These are phyloP conservation scores for Suillus bovinus DNA, from an alignment of 768 basidiomycete genomes.

Conservation along the genomic window DNA sequence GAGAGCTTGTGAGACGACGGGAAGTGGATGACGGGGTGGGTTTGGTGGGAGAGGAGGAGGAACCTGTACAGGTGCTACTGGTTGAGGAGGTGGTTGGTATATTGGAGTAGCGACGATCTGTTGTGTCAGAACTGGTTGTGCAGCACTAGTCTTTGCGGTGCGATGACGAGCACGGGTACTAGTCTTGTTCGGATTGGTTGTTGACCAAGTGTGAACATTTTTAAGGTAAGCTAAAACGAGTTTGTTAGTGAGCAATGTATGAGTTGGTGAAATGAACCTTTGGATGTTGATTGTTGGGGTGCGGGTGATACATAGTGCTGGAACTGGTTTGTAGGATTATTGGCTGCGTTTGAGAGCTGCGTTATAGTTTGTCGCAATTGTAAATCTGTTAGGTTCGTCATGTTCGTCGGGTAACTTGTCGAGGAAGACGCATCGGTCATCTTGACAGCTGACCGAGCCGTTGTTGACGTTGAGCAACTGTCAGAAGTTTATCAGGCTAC, in stretches of 20 bases:
- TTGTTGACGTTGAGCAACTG: too few species aligned
- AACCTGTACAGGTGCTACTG: slow-evolving; percentile 20
- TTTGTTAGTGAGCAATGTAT: slow-evolving; percentile 10
- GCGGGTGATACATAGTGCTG: slow-evolving; percentile 34
- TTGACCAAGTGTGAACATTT: slow-evolving; percentile 72
- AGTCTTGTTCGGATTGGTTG: slow-evolving; percentile 50
- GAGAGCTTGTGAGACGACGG: slow-evolving; percentile 66
- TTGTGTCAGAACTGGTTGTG: slow-evolving; percentile 35
- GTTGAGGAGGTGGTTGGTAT: slow-evolving; percentile 38
- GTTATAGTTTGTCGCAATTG: slow-evolving; percentile 65
- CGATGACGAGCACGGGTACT: slow-evolving; percentile 41
- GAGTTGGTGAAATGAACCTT: slow-evolving; percentile 22
- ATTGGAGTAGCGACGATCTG: slow-evolving; percentile 37
- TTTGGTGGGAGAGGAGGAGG: slow-evolving; percentile 41
- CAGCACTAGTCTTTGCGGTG: slow-evolving; percentile 35
- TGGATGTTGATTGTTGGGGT: slow-evolving; percentile 29
- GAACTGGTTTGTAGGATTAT: slow-evolving; percentile 30
- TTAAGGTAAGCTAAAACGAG: slow-evolving; percentile 53
- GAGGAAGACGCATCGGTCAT: slow-evolving; percentile 33
- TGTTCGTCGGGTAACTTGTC: slow-evolving; percentile 34
- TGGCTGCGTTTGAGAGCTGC: slow-evolving; percentile 46
- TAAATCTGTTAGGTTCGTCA: slow-evolving; percentile 54
- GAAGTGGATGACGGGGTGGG: slow-evolving; percentile 57
- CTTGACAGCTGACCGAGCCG: neutral
- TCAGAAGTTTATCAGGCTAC: too few species aligned